A percentile compares a stretch with the other conserved stretches of the same genome.
Conservation (phyloP, 805 yeast species). For the Scheffersomyces lignosus region DNA sequence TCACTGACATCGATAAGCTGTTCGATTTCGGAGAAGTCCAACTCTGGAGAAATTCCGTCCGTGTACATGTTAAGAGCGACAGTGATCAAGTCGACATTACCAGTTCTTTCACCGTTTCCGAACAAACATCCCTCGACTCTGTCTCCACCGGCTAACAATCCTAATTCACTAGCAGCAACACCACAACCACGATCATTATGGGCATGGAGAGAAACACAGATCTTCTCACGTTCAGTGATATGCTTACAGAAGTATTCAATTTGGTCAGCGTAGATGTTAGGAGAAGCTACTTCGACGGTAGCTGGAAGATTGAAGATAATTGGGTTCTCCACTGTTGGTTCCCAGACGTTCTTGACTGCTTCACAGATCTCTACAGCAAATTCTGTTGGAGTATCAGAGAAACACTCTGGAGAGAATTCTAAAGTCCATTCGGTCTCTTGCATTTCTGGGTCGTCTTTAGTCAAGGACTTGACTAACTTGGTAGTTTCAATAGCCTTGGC, state of each 20-base stretch:
- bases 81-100: conserved; percentile 76
- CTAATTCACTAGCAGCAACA: conserved; percentile 79
- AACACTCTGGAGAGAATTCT: conserved; percentile 79
- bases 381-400: conserved; percentile 71
- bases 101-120: conserved; percentile 85
- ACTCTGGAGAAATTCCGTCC: conserved; percentile 69
- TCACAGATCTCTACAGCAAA: conserved; percentile 76
- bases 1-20: conserved; percentile 68
- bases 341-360: conserved; percentile 79
- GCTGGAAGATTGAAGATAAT: conserved; percentile 80
- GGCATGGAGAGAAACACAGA: conserved; percentile 68
- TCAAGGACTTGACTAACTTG: conserved; percentile 61
- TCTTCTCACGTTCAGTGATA: conserved; percentile 70
- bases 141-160: conserved; percentile 80
- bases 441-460: conserved; percentile 71
- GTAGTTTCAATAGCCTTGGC: conserved; percentile 72
- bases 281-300: conserved; percentile 75
- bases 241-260: conserved; percentile 70
- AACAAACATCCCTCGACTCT: conserved; percentile 82
- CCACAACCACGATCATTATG: conserved; percentile 85
- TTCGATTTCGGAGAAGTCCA: conserved; percentile 70
- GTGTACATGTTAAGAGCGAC: conserved; percentile 78
- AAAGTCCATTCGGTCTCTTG: conserved; percentile 66
- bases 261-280: conserved; percentile 79
- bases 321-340: conserved; percentile 71